A percentile compares a stretch with the other conserved stretches of the same genome.
phyloP scores from a whole-genome alignment of 129 eudicot genomes.

The Rutidosis leptorrhynchoides region DNA sequence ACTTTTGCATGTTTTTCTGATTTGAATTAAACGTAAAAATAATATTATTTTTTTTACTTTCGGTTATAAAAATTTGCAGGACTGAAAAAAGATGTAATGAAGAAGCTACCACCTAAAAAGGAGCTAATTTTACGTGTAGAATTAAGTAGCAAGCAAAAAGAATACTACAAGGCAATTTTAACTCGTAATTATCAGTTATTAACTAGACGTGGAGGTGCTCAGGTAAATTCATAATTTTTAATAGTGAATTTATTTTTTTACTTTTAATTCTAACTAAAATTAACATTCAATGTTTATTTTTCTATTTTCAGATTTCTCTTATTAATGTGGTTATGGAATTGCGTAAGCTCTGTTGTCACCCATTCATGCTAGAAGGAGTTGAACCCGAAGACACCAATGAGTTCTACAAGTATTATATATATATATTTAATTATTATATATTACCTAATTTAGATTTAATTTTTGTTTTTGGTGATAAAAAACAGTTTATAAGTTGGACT shows the following conservation, averaged over 20 bases:
- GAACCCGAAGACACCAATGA: conserved; percentile 82
- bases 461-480: too few relatives aligned
- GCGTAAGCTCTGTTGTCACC: conserved; percentile 96
- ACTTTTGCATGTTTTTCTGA: too few relatives aligned
- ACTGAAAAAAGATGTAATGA: conserved; percentile 96
- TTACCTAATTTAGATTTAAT: too few relatives aligned
- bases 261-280: conserved; percentile 2
- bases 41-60: not conserved
- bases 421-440: too few relatives aligned
- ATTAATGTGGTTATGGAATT: conserved; percentile 97
- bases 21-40: conserved; percentile 9
- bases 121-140: conserved; percentile 97
- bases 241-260: too few relatives aligned
- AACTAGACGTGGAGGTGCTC: conserved; percentile 97
- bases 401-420: conserved; percentile 62
- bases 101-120: conserved; percentile 91
- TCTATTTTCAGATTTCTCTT: conserved; percentile 73
- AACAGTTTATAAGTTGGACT: not conserved
- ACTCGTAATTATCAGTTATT: conserved; percentile 93
- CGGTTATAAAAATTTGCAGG: conserved; percentile 47
- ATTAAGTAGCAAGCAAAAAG: conserved; percentile 96
- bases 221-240: conserved; percentile 52
- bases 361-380: conserved; percentile 97
- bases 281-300: conserved; percentile 15
- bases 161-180: conserved; percentile 92